Percentiles rank a stretch among this genome's conserved stretches.
Evolutionary conservation across 2,329 filamentous ascomycete species (phyloP).

Genomic region (Trichoderma arundinaceum): DNA sequence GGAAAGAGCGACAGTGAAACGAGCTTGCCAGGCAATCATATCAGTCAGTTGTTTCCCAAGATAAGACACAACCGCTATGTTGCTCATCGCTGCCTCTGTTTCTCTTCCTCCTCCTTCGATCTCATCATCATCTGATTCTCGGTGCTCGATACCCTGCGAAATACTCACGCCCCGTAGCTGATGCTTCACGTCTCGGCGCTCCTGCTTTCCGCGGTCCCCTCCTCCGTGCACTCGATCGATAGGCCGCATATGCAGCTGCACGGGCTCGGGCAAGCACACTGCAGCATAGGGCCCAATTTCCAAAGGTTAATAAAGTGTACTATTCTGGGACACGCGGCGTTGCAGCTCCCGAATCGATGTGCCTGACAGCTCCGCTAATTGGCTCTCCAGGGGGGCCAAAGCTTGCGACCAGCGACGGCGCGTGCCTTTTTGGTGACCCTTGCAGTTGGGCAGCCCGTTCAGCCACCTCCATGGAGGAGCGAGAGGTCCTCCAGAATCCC

Average conservation of each 20-base stretch:
- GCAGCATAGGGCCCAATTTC: constrained; percentile 7
- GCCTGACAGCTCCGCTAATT: constrained; percentile 26
- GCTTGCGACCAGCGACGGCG: constrained; percentile 24
- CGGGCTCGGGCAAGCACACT: constrained; percentile 1
- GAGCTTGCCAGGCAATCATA: constrained; percentile 4
- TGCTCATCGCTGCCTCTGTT: background rate
- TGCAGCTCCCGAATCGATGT: constrained; percentile 28
- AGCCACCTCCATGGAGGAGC: constrained; percentile 26
- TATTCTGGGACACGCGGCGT: constrained; percentile 31
- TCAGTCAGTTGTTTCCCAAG: background rate
- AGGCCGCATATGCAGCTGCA: constrained; percentile 19
- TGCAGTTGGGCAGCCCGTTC: constrained; percentile 14
- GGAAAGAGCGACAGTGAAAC: constrained; percentile 8
- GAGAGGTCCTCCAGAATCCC: background rate
- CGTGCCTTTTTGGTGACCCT: constrained; percentile 31
- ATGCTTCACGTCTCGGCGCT: constrained; percentile 16
- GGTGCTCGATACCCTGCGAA: background rate
- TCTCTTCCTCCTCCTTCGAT: background rate
- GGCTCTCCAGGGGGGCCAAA: constrained; percentile 6
- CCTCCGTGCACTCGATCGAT: constrained; percentile 20
- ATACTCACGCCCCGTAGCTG: background rate
- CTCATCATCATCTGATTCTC: background rate
- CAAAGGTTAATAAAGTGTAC: background rate
- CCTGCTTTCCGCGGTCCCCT: constrained; percentile 14
- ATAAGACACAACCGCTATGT: background rate